phyloP scores from a whole-genome alignment of 75 land plant species.

The Gnetum montanum region DNA sequence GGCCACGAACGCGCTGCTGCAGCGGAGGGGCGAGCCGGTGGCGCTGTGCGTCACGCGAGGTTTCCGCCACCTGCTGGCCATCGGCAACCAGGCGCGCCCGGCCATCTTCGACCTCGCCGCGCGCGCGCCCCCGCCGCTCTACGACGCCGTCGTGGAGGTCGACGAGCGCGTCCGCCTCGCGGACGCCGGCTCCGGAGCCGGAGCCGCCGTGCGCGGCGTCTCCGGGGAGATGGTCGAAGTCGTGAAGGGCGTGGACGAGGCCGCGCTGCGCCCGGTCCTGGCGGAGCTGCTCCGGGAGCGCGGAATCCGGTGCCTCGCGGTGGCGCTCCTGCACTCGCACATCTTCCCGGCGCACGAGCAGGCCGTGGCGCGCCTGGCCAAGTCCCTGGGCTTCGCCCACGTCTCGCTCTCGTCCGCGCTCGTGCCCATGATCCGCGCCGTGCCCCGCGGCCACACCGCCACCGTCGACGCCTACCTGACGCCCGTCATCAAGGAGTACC shows the following conservation, averaged over 20 bases:
- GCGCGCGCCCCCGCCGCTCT: slow-evolving; percentile 72
- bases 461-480: slow-evolving; percentile 98
- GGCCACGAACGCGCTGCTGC: slow-evolving; percentile 94
- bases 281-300: slow-evolving; percentile 53
- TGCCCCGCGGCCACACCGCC: slow-evolving; percentile 91
- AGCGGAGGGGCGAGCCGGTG: slow-evolving; percentile 87
- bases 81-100: slow-evolving; percentile 96
- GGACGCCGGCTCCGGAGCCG: slow-evolving; percentile 8
- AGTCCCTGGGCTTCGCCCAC: slow-evolving; percentile 76
- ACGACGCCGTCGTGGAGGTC: slow-evolving; percentile 90
- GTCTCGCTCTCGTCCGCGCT: slow-evolving; percentile 88
- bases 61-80: slow-evolving; percentile 73
- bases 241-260: slow-evolving; percentile 58
- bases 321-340: slow-evolving; percentile 88
- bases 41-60: slow-evolving; percentile 88
- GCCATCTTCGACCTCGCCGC: slow-evolving; percentile 90
- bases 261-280: slow-evolving; percentile 43
- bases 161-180: slow-evolving; percentile 89
- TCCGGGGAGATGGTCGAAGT: slow-evolving; percentile 86
- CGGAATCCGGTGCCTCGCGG: slow-evolving; percentile 85
- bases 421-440: slow-evolving; percentile 96
- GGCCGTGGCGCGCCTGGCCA: slow-evolving; percentile 56
- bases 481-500: slow-evolving; percentile 91
- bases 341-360: slow-evolving; percentile 83
- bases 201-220: slow-evolving; percentile 40